Evolutionary conservation across 208 protist genomes (phyloP).

Genomic region (Sergeia podlipaevii): DNA sequence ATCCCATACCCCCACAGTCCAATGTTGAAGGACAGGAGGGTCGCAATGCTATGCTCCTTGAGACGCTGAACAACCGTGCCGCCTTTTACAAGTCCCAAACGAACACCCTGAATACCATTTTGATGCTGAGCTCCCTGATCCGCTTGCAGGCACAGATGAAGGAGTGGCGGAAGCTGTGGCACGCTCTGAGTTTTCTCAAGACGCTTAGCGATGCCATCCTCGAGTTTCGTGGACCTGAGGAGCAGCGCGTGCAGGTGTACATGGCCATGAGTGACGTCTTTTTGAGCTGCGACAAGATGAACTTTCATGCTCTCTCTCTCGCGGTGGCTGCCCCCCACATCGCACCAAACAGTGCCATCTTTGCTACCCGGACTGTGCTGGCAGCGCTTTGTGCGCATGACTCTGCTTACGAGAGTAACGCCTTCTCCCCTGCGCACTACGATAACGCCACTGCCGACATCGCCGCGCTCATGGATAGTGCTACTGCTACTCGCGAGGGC

Average conservation of each 20-base stretch:
- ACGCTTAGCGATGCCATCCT: conserved; percentile 45
- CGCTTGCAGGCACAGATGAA: conserved; percentile 33
- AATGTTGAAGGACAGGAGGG: conserved; percentile 16
- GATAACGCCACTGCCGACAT: conserved; percentile 36
- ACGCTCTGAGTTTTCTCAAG: conserved; percentile 52
- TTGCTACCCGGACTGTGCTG: conserved; percentile 55
- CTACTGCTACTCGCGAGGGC: conserved; percentile 24
- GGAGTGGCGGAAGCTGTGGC: conserved; percentile 45
- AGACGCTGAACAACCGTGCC: conserved; percentile 35
- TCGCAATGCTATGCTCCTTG: conserved; percentile 17
- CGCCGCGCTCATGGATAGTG: conserved; percentile 53
- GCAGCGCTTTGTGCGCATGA: conserved; percentile 59
- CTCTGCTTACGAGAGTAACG: conserved; percentile 36
- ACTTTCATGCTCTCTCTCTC: conserved; percentile 75
- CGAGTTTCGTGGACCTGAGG: conserved; percentile 16
- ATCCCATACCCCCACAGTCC: conserved; percentile 20
- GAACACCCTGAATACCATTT: conserved; percentile 29
- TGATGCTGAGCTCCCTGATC: conserved; percentile 56
- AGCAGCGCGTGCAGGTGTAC: conserved; percentile 34
- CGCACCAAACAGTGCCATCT: conserved; percentile 16
- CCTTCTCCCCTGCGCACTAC: conserved; percentile 40
- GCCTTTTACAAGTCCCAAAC: conserved; percentile 49
- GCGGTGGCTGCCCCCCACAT: conserved; percentile 30
- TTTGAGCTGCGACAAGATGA: conserved; percentile 54
- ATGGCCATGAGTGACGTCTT: conserved; percentile 62